A percentile compares a stretch with the other conserved stretches of the same genome.
Conservation (phyloP, 441 rosid genomes). For the Jatropha multifida region DNA sequence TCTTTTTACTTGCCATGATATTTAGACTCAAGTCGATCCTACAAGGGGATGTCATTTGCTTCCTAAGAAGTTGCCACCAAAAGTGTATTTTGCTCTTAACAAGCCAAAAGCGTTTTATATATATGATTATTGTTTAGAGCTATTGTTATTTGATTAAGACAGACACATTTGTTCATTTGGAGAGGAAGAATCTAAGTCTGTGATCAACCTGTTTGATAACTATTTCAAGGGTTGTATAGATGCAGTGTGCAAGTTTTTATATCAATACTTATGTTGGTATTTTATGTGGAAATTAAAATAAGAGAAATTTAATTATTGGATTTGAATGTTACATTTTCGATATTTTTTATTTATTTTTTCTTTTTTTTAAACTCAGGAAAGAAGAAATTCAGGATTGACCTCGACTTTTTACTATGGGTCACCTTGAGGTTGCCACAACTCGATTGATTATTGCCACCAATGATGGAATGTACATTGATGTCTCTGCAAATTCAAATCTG, state of each 20-base stretch:
- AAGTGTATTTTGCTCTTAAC: too few species aligned
- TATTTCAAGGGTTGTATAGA: constrained; percentile 72
- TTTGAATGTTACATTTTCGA: not conserved
- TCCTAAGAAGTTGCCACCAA: constrained; percentile 84
- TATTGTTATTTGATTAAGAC: constrained; percentile 25
- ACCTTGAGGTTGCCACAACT: constrained; percentile 92
- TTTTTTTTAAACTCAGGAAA: constrained; percentile 50
- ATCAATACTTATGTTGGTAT: not conserved
- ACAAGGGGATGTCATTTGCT: constrained; percentile 64
- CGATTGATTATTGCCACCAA: constrained; percentile 83
- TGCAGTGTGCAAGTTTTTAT: constrained; percentile 12
- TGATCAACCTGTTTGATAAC: constrained; percentile 65
- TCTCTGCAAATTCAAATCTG: not conserved
- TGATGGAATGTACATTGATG: constrained; percentile 61
- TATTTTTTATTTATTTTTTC: constrained; percentile 10
- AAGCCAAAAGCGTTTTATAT: constrained; percentile 73
- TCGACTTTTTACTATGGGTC: constrained; percentile 90
- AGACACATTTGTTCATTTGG: constrained; percentile 95
- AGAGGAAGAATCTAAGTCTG: constrained; percentile 70
- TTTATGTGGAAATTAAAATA: not conserved
- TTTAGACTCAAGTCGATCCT: constrained; percentile 90
- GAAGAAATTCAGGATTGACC: constrained; percentile 70
- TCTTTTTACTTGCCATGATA: constrained; percentile 12
- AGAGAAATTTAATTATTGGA: not conserved
- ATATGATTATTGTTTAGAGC: not conserved